These are phyloP conservation scores for Coelastrella sp. DNA, from an alignment of 139 green algal genomes.

Conservation along the genomic window DNA sequence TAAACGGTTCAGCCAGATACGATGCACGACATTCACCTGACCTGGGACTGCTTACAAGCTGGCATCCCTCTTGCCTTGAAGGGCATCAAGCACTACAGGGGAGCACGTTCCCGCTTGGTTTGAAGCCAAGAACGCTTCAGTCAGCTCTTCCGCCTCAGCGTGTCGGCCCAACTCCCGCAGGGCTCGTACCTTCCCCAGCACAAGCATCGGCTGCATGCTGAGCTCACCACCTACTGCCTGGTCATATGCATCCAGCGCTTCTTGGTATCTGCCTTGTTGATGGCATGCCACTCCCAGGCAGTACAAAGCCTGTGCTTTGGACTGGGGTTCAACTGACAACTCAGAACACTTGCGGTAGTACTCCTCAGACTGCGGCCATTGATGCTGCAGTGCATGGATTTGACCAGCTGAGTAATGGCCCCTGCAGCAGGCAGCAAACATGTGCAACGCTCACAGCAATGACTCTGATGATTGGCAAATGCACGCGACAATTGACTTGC, in stretches of 20 bases:
- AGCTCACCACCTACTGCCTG: constrained; percentile 14
- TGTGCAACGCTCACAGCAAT: not conserved
- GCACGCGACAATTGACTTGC: too few species aligned
- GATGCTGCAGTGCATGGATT: constrained; percentile 50
- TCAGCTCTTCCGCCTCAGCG: constrained; percentile 48
- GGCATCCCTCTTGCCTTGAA: not conserved
- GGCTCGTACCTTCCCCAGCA: constrained; percentile 31
- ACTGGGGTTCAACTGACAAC: not conserved
- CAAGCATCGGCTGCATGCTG: constrained; percentile 49
- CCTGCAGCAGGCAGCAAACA: constrained; percentile 6
- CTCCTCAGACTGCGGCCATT: constrained; percentile 32
- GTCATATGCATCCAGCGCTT: constrained; percentile 47
- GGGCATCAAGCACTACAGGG: not conserved
- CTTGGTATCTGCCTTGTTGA: constrained; percentile 46
- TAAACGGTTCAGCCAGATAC: too few species aligned
- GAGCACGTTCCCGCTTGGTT: not conserved
- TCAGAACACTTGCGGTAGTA: constrained; percentile 14
- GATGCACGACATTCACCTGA: too few species aligned
- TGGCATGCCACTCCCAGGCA: constrained; percentile 62
- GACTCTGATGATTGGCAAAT: too few species aligned
- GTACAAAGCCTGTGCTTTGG: constrained; percentile 62
- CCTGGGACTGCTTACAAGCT: not conserved
- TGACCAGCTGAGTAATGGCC: constrained; percentile 69
- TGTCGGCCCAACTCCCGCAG: constrained; percentile 37
- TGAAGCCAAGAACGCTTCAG: constrained; percentile 42